A percentile compares a stretch with the other conserved stretches of the same genome.
phyloP scores from a whole-genome alignment of 371 early-diverging fungal species.

The Haplosporangium sp. region DNA sequence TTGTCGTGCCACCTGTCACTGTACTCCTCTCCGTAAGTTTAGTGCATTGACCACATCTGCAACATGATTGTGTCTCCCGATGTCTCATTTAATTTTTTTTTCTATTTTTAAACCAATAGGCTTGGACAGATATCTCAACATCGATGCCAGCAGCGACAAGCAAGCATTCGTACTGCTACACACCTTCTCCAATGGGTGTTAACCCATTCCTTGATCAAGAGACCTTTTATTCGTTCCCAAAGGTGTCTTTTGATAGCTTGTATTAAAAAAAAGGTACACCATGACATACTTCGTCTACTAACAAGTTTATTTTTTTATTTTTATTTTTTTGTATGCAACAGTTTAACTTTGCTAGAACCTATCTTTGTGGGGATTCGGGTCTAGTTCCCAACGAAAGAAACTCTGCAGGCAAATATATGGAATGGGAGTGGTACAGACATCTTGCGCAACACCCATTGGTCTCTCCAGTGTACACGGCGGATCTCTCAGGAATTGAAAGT shows the following conservation, averaged over 20 bases:
- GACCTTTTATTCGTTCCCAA: slow-evolving; percentile 24
- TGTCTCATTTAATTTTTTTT: background rate
- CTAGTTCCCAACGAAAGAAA: slow-evolving; percentile 41
- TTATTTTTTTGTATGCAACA: background rate
- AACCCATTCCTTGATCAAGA: slow-evolving; percentile 35
- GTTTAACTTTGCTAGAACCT: slow-evolving; percentile 47
- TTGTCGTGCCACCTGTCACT: slow-evolving; percentile 30
- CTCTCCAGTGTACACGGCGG: slow-evolving; percentile 35
- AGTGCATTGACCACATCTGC: background rate
- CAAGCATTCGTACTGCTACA: slow-evolving; percentile 37
- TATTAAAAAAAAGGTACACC: background rate
- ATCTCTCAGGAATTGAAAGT: slow-evolving; percentile 24
- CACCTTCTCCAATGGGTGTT: slow-evolving; percentile 45
- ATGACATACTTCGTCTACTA: background rate
- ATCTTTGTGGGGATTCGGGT: slow-evolving; percentile 42
- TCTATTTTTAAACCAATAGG: slow-evolving; percentile 11
- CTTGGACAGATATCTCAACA: slow-evolving; percentile 50
- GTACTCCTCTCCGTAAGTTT: slow-evolving; percentile 43
- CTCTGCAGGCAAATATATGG: slow-evolving; percentile 19
- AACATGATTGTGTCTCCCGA: background rate
- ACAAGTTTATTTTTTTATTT: background rate
- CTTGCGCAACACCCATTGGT: slow-evolving; percentile 51
- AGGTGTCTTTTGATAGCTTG: slow-evolving; percentile 4
- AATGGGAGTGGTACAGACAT: slow-evolving; percentile 55
- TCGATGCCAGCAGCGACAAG: slow-evolving; percentile 45